These are phyloP conservation scores for Plasmodium cynomolgi DNA, from an alignment of 169 alveolate genomes.

Conservation along the genomic window DNA sequence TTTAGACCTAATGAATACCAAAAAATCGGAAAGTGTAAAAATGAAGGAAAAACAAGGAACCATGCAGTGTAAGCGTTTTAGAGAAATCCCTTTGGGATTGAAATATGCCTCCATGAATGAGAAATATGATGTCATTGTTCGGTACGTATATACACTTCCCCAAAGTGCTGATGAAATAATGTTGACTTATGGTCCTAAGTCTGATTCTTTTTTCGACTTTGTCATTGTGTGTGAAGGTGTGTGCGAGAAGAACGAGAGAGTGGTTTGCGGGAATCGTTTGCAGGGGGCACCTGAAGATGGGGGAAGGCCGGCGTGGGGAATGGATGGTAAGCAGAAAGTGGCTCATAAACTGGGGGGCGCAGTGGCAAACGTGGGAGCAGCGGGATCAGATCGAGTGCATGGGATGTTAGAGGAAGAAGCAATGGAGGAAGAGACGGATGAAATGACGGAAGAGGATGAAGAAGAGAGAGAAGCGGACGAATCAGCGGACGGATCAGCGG, in stretches of 20 bases:
- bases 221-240: constrained; percentile 65
- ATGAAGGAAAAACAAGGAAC: neutral
- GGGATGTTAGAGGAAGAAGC: neutral
- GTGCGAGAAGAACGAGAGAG: neutral
- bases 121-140: constrained; percentile 35
- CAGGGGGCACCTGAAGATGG: neutral
- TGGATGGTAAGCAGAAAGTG: neutral
- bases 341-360: neutral
- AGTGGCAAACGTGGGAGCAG: neutral
- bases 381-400: neutral
- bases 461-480: neutral
- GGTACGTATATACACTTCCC: constrained; percentile 49
- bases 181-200: neutral
- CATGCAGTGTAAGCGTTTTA: neutral
- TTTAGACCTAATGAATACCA: neutral
- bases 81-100: constrained; percentile 14
- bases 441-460: neutral
- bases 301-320: neutral
- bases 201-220: constrained; percentile 29
- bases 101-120: neutral
- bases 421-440: neutral
- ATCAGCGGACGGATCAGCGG: neutral
- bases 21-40: neutral
- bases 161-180: constrained; percentile 63
- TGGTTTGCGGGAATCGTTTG: neutral